Conservation (phyloP, 2,329 filamentous ascomycete species). For the Aciculosporium take region DNA sequence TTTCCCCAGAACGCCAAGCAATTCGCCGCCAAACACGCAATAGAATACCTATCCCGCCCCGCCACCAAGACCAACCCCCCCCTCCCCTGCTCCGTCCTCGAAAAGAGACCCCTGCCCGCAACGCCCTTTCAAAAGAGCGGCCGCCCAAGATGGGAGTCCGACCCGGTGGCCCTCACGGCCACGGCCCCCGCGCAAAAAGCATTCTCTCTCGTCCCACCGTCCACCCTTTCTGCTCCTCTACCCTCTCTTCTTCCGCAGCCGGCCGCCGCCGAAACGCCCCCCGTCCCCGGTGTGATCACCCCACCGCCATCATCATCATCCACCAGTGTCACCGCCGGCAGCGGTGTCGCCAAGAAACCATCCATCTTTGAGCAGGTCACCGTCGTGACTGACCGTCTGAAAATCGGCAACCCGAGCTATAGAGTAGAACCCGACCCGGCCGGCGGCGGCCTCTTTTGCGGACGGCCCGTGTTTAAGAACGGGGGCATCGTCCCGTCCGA, state of each 20-base stretch:
- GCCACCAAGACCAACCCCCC: not conserved
- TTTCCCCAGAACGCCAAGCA: conserved; percentile 31
- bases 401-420: conserved; percentile 22
- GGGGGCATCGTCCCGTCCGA: conserved; percentile 16
- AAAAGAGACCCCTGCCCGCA: not conserved
- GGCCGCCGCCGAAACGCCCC: not conserved
- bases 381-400: conserved; percentile 20
- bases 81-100: not conserved
- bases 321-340: not conserved
- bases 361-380: conserved; percentile 15
- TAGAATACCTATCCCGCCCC: conserved; percentile 24
- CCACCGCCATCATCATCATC: too few species aligned
- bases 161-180: not conserved
- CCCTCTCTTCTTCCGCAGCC: too few species aligned
- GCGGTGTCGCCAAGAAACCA: not conserved
- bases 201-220: not conserved
- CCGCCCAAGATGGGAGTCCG: not conserved
- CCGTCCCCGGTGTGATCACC: not conserved
- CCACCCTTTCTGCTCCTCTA: not conserved
- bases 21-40: conserved; percentile 35
- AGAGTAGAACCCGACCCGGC: conserved; percentile 11
- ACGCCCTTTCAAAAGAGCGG: not conserved
- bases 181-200: not conserved
- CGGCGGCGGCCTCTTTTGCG: conserved; percentile 20
- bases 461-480: conserved; percentile 20